phyloP scores from a whole-genome alignment of 2,329 filamentous ascomycete species.

The Colletotrichum musae region DNA sequence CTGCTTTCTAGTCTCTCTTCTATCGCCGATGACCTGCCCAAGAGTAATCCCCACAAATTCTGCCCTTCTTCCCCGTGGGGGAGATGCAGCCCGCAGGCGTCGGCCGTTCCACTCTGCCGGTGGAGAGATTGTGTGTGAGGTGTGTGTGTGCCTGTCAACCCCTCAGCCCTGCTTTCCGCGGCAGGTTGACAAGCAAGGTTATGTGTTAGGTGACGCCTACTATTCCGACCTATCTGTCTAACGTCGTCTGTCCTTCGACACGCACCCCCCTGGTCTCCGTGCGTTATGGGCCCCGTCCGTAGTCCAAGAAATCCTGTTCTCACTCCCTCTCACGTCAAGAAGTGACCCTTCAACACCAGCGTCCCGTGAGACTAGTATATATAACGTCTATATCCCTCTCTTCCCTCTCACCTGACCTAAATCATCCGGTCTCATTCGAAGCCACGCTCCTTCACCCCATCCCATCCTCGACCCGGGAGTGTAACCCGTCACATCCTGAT shows the following conservation, averaged over 20 bases:
- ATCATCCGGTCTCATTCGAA: conserved; percentile 19
- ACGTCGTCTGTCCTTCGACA: background rate
- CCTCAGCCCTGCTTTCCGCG: too few relatives aligned
- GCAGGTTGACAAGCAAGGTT: too few relatives aligned
- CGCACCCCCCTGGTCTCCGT: conserved; percentile 17
- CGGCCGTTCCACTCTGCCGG: conserved; percentile 13
- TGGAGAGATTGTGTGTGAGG: background rate
- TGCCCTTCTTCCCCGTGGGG: conserved; percentile 15
- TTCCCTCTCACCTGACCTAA: conserved; percentile 15
- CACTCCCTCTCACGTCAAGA: background rate
- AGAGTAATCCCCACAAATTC: conserved; percentile 2
- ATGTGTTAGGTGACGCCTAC: too few relatives aligned
- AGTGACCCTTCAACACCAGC: background rate
- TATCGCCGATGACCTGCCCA: conserved; percentile 18
- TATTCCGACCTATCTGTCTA: background rate
- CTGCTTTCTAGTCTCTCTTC: background rate
- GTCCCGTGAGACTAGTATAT: conserved; percentile 21
- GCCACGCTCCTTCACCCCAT: conserved; percentile 10
- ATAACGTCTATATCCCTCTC: background rate
- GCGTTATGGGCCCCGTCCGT: conserved; percentile 25
- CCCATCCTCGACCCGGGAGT: conserved; percentile 1
- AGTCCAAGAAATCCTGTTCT: conserved; percentile 26
- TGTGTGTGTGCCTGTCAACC: background rate
- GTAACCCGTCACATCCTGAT: conserved; percentile 3
- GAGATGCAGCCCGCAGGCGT: conserved; percentile 5